Percentiles rank a stretch among this genome's conserved stretches.
Evolutionary conservation across 495 filamentous ascomycete species (phyloP).

Genomic region (Talaromyces proteolyticus): DNA sequence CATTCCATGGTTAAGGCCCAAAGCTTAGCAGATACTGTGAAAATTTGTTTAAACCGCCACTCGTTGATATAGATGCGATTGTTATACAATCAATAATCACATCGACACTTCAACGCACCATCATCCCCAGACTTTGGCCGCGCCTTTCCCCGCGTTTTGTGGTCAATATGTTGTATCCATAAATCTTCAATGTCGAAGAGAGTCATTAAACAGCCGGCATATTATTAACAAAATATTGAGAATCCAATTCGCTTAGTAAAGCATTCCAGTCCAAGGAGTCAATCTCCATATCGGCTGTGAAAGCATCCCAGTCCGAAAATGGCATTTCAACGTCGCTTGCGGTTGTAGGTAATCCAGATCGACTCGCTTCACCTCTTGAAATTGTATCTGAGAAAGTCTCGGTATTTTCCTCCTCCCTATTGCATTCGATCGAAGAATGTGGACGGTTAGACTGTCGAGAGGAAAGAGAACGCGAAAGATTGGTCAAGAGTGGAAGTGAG

Average conservation of each 20-base stretch:
- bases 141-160: too few species aligned
- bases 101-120: too few species aligned
- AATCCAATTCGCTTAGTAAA: constrained; percentile 17
- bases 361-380: too few species aligned
- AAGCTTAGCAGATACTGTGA: constrained; percentile 33
- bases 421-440: neutral
- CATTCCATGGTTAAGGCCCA: constrained; percentile 40
- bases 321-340: constrained; percentile 8
- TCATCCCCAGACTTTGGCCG: too few species aligned
- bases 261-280: constrained; percentile 16
- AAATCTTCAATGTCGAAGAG: too few species aligned
- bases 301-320: constrained; percentile 16
- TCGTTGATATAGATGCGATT: too few species aligned
- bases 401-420: too few species aligned
- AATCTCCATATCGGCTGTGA: constrained; percentile 13
- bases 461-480: neutral
- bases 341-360: too few species aligned
- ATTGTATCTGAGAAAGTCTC: too few species aligned
- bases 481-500: neutral
- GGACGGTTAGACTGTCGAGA: neutral
- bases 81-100: too few species aligned
- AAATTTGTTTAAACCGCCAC: constrained; percentile 37
- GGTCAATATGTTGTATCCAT: too few species aligned
- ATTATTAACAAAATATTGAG: constrained; percentile 4
- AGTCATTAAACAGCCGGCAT: neutral